Evolutionary conservation across 768 basidiomycete genomes (phyloP).

Genomic region (Suillus discolor): DNA sequence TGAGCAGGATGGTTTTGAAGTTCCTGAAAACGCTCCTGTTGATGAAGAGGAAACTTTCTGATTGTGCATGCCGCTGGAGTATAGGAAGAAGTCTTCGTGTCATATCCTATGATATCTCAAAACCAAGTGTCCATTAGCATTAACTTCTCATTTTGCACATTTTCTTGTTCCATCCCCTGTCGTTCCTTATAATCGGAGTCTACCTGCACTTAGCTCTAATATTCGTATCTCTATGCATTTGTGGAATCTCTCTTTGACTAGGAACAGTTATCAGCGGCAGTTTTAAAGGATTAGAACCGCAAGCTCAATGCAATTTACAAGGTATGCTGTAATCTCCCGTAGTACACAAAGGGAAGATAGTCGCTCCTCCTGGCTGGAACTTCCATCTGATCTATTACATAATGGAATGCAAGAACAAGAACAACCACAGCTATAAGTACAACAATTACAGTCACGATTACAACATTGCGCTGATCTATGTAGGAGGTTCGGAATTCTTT

Average conservation of each 20-base stretch:
- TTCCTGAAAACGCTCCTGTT: constrained; percentile 62
- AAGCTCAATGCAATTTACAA: background rate
- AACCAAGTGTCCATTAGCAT: constrained; percentile 18
- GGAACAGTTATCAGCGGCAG: background rate
- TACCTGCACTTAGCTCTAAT: constrained; percentile 29
- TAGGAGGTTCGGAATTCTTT: background rate
- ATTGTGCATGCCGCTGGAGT: constrained; percentile 20
- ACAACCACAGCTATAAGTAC: background rate
- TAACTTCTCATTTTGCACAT: constrained; percentile 6
- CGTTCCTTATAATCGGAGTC: constrained; percentile 18
- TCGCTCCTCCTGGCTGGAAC: background rate
- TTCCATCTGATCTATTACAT: background rate
- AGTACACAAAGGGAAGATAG: background rate
- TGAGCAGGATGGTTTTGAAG: constrained; percentile 88
- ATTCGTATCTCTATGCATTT: constrained; percentile 30
- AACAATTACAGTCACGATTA: background rate
- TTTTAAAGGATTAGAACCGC: background rate
- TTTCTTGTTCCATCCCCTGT: constrained; percentile 8
- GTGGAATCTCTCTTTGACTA: constrained; percentile 8
- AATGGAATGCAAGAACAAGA: background rate
- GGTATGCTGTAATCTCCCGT: background rate
- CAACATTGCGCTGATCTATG: constrained; percentile 1
- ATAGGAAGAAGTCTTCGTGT: constrained; percentile 13
- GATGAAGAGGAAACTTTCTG: constrained; percentile 87
- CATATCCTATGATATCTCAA: constrained; percentile 18